Conservation (phyloP, 257 asterid genomes). For the Orobanche coerulescens region DNA sequence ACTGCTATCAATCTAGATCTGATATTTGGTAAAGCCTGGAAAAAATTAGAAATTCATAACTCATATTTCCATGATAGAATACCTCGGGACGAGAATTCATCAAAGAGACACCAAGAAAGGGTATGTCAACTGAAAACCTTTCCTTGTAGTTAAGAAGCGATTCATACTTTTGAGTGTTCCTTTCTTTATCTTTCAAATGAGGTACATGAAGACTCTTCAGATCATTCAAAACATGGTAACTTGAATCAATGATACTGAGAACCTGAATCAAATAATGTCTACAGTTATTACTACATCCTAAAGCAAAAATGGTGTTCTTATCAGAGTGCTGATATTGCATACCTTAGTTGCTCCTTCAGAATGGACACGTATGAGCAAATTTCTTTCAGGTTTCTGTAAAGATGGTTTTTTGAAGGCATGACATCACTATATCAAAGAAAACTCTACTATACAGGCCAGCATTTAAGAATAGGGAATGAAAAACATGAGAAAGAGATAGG, state of each 20-base stretch:
- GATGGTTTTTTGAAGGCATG: conserved; percentile 6
- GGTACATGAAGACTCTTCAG: conserved; percentile 48
- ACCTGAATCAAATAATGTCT: conserved; percentile 44
- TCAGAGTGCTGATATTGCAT: conserved; percentile 9
- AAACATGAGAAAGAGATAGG: conserved; percentile 15
- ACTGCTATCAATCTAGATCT: conserved; percentile 1
- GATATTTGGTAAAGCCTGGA: neutral
- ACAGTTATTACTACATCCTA: conserved; percentile 21
- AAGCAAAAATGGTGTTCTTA: conserved; percentile 13
- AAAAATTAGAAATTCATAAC: neutral
- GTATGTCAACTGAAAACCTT: conserved; percentile 57
- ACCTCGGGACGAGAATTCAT: conserved; percentile 90
- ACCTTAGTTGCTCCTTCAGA: conserved; percentile 98
- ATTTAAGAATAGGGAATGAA: conserved; percentile 7
- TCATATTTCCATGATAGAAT: conserved; percentile 16
- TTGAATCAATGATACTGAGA: conserved; percentile 81
- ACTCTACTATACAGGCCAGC: neutral
- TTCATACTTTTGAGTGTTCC: conserved; percentile 41
- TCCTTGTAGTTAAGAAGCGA: conserved; percentile 47
- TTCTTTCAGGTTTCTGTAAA: conserved; percentile 84
- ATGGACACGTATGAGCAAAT: conserved; percentile 69
- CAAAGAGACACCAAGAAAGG: conserved; percentile 82
- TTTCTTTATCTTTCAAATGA: conserved; percentile 45
- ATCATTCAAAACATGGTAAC: conserved; percentile 66
- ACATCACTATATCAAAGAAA: conserved; percentile 19